phyloP scores from a whole-genome alignment of 2,329 filamentous ascomycete genomes.

The Botrytis paeoniae region DNA sequence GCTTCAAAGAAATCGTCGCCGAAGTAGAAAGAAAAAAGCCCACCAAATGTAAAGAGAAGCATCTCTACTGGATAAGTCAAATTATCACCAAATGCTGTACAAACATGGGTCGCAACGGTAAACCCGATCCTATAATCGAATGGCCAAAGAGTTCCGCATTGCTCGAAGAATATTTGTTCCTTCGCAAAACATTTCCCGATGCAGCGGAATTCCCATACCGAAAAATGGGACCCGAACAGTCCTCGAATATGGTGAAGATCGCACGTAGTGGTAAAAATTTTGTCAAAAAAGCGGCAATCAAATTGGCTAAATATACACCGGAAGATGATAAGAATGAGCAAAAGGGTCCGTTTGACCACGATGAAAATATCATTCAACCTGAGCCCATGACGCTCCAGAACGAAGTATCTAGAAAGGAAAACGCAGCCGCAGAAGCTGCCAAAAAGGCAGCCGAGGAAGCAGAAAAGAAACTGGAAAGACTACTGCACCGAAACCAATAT shows the following conservation, averaged over 20 bases:
- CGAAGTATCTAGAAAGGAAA: background rate
- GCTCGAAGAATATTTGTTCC: background rate
- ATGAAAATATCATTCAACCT: background rate
- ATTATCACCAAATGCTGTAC: background rate
- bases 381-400: background rate
- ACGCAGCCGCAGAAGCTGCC: background rate
- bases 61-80: slow-evolving; percentile 6
- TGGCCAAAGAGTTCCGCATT: background rate
- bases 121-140: background rate
- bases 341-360: background rate
- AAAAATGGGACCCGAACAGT: background rate
- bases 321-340: background rate
- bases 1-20: background rate
- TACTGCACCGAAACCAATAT: background rate
- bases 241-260: background rate
- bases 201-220: background rate
- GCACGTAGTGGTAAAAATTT: background rate
- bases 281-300: no score
- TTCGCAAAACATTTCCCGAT: background rate
- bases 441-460: background rate
- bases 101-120: background rate
- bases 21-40: background rate
- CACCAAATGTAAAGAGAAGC: background rate
- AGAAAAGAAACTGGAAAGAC: background rate
- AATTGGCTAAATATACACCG: no score